Evolutionary conservation across 2,329 filamentous ascomycete species (phyloP), one percentile per base, ranked within the genome.

Genomic region (Venturia aucupariae): DNA sequence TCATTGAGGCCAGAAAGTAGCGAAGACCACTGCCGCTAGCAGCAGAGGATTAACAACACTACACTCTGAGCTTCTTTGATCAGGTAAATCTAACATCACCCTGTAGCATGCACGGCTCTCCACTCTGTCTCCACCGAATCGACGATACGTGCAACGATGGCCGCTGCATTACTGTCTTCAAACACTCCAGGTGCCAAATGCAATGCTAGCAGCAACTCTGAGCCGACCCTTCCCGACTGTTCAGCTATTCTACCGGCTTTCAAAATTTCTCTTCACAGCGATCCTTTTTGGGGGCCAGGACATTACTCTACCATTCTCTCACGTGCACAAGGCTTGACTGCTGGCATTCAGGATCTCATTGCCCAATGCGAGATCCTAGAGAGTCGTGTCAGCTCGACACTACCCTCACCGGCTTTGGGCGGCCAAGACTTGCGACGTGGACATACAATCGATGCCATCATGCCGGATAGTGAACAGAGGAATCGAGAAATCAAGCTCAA

Each of bases 111-210:
- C 70, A 71, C 79, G 6, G 76, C 77, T 4, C 71, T 74, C 3
- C 73, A 76, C 39, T 76, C 76, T 0, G 69, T 81, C 32, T 76
- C 77, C 68, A 79, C 78, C 5, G 79, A 81, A 68, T 78, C 76
- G 59, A 76, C 78, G 38, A 75, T 81, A 63, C 74, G 79, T 60
- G 69, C 80, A 30, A 76, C 77, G 11, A 76, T 80, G 65, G 76
- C 79, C n/a, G 78, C 79, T 7, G 78, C 77, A 42, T 73, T 79
- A 32, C 75, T 81, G 8, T 79, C 78, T 63, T 75, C 75, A 42
- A 32, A 44, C 44, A 42, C 64, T n/a, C 38, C 19, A 35, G 22
- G 27, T 24, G 39, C 24, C 27, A 41, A 35, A 17, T n/a, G 19
- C 15, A 24, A 30, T 7, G 22, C 30, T 32, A 32, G 19, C 42